Evolutionary conservation across 2,329 filamentous ascomycete species (phyloP), one percentile per base, ranked within the genome.

Genomic region (Periconia sp.): DNA sequence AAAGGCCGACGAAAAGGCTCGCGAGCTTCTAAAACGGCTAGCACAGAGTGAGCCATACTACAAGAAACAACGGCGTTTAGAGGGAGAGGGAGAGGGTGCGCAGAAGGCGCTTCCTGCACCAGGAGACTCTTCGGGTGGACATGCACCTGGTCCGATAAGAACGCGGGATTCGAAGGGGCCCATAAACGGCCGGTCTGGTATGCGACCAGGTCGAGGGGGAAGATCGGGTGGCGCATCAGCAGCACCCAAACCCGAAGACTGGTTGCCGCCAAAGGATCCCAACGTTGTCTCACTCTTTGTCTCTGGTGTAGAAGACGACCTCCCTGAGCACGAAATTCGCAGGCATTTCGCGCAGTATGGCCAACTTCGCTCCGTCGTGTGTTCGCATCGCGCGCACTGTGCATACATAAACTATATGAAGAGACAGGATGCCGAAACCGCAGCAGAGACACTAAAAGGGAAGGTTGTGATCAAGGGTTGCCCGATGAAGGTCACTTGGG

Each of bases 21-120:
- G 92, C 43, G 94, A 99, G 57, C 75, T 99, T 10, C 70, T 99
- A 46, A 81, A 89, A 53, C 80, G 90, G 40, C 74, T 99, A 31
- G 95, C 95, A 4, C 87, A 88, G 52, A 96, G 90, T 67, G 92
- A 97, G 66, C 94, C 94, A 0, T 97, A 97, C 68, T 95, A 96
- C 70, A 87, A 92, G 63, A 95, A 94, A 63, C 89, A 92, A 40
- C 82, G 89, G 48, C 76, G 87, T 18, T 77, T 95, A 32, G 88
- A 89, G 57, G 71, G 73, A 41, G 81, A 84, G 55, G 75, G 40
- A 2, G 71, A 56, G 55, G 69, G 45, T 48, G 73, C 54, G 43
- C 72, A 65, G 64, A 73, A 73, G 67, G 68, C 67, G 54, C 62
- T 70, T 54, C 72, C 70, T 59, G 72, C 71, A 13, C 65, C 69